Evolutionary conservation across 2,329 filamentous ascomycete species (phyloP), one percentile per base, ranked within the genome.

Genomic region (Neopestalotiopsis rosae): DNA sequence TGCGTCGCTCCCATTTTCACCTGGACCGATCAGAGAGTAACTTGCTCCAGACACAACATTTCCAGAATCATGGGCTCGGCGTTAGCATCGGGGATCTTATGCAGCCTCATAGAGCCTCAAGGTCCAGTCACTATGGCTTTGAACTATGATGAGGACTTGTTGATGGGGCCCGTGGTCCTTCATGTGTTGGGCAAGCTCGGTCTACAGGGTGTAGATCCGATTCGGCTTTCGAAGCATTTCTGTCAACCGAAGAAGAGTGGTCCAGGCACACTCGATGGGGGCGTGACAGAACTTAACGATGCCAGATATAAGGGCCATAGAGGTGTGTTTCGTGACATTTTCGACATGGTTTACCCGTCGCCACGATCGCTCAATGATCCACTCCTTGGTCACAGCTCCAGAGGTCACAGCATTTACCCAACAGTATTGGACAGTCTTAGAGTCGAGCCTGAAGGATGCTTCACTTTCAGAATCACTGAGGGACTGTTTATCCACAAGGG

Each of bases 71-170:
- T 52, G n/a, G n/a, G 45, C 45, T 52, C 4, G 3, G 45, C 45
- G 4, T 6, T 52, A 3, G 6, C 45, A 1, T 17, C 45, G 7
- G 45, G 45, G 2, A 20, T 52, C 0, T 52, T 52, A 6, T 52
- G 45, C n/a, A 24, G n/a, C 9, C 45, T 52, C 17, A 7, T 52
- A 17, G 45, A 52, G 17, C 45, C 45, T 0, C n/a, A 52, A 52
- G n/a, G 45, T 20, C n/a, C 6, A 10, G 45, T 24, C 45, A 52
- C 14, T 24, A 20, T 52, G 3, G 6, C 6, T 5, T 6, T 20
- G n/a, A 17, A 10, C 1, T 0, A n/a, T 12, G 14, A 4, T 1
- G 1, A 3, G 4, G 1, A 10, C 1, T 7, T n/a, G 0, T 24
- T 52, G 14, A 2, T 3, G 3, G 17, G 4, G 45, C 17, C n/a